Evolutionary conservation across 345 rosid species (phyloP).

Genomic region (Gynandropsis gynandra): DNA sequence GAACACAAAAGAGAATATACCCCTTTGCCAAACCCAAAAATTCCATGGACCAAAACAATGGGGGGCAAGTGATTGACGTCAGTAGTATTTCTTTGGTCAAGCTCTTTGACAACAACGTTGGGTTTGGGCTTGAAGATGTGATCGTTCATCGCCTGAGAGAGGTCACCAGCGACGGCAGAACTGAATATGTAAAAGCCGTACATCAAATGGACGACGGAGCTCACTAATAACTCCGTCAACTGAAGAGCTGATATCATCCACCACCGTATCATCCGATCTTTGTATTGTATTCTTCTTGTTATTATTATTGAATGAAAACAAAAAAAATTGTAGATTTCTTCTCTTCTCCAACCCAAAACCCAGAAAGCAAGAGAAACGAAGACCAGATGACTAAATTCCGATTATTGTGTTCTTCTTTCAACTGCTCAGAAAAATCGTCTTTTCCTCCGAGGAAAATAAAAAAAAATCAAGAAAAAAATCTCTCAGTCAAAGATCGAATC

Average conservation of each 20-base stretch:
- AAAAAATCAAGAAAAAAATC: constrained; percentile 11
- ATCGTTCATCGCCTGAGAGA: constrained; percentile 49
- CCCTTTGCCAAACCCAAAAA: constrained; percentile 99
- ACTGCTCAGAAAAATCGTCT: background rate
- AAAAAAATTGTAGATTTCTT: constrained; percentile 1
- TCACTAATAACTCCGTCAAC: constrained; percentile 69
- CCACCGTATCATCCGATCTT: constrained; percentile 53
- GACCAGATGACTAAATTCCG: background rate
- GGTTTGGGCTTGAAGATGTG: constrained; percentile 43
- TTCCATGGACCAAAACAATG: constrained; percentile 91
- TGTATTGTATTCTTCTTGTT: no score
- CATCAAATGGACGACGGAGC: constrained; percentile 60
- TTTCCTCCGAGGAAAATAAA: constrained; percentile 19
- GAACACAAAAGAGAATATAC: constrained; percentile 27
- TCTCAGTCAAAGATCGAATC: constrained; percentile 20
- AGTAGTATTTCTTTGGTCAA: constrained; percentile 20
- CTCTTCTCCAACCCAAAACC: background rate
- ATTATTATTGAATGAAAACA: no score
- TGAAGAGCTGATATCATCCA: constrained; percentile 57
- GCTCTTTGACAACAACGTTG: constrained; percentile 33
- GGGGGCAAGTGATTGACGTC: constrained; percentile 52
- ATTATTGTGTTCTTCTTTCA: constrained; percentile 17
- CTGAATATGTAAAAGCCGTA: constrained; percentile 83
- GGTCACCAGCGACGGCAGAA: constrained; percentile 87
- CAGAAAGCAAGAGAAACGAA: constrained; percentile 11